Percentiles rank a stretch among this genome's conserved stretches.
These are phyloP conservation scores for Dothistroma septosporum DNA, from an alignment of 2,329 filamentous ascomycete species.

Conservation along the genomic window DNA sequence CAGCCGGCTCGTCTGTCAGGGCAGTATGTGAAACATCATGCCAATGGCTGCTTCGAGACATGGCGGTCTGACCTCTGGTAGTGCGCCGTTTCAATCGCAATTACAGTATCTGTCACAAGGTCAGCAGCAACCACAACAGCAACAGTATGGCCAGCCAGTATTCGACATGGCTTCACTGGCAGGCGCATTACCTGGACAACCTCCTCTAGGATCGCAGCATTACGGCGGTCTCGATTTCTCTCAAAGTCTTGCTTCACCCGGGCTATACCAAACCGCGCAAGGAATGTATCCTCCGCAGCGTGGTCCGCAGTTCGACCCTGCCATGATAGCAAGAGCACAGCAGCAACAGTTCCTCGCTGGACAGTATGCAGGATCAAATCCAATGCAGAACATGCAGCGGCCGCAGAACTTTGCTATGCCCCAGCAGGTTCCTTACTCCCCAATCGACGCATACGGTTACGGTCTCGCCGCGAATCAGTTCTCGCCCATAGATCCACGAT, in stretches of 20 bases:
- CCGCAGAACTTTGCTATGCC: conserved; percentile 20
- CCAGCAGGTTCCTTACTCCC: conserved; percentile 22
- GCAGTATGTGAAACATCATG: conserved; percentile 11
- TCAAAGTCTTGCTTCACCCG: conserved; percentile 11
- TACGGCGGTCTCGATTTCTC: conserved; percentile 16
- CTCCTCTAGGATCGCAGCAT: conserved; percentile 8
- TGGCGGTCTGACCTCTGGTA: conserved; percentile 9
- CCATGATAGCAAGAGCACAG: conserved; percentile 20
- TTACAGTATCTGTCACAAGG: conserved; percentile 20
- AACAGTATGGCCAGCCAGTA: conserved; percentile 19
- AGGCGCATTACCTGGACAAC: conserved; percentile 18
- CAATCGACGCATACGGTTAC: conserved; percentile 27
- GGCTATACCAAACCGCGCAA: conserved; percentile 9
- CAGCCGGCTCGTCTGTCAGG: conserved; percentile 9
- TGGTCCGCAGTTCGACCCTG: conserved; percentile 18
- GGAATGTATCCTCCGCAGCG: conserved; percentile 23
- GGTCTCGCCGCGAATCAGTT: conserved; percentile 20
- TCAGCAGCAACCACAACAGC: conserved; percentile 14
- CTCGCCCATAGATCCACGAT: conserved; percentile 25
- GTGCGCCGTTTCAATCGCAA: conserved; percentile 23
- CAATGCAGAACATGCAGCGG: conserved; percentile 13
- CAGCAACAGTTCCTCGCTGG: conserved; percentile 22
- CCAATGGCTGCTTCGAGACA: neutral
- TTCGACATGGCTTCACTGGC: conserved; percentile 22
- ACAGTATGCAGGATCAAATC: conserved; percentile 19